phyloP scores from a whole-genome alignment of 2,329 filamentous ascomycete genomes.

The Colletotrichum theobromicola region DNA sequence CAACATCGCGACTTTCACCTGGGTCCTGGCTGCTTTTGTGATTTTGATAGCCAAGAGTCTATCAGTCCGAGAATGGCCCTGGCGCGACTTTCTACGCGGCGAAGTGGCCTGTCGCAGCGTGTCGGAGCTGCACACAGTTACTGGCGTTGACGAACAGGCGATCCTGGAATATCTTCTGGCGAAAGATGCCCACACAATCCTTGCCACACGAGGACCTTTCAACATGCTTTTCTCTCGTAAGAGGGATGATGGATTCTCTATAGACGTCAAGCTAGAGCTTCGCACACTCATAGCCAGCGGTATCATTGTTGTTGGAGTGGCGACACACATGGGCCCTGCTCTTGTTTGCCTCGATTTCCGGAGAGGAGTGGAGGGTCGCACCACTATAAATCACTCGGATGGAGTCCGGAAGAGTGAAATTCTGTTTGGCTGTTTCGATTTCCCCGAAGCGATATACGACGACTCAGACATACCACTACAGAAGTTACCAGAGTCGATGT shows the following conservation, averaged over 20 bases:
- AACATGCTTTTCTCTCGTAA: background rate
- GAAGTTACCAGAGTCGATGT: background rate
- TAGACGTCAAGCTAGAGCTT: background rate
- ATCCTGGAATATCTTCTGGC: conserved; percentile 29
- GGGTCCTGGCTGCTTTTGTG: conserved; percentile 29
- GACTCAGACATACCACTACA: no score
- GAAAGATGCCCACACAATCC: background rate
- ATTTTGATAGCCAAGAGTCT: conserved; percentile 29
- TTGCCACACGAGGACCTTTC: background rate
- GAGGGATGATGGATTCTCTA: background rate
- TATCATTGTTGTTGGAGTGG: background rate
- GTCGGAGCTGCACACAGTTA: conserved; percentile 26
- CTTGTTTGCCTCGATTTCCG: background rate
- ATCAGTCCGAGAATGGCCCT: conserved; percentile 29
- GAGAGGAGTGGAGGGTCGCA: background rate
- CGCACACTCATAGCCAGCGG: background rate
- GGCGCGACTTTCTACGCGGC: conserved; percentile 32
- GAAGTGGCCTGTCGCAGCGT: conserved; percentile 29
- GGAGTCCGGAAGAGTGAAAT: background rate
- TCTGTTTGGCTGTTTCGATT: background rate
- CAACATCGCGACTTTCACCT: conserved; percentile 30
- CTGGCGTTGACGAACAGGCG: conserved; percentile 26
- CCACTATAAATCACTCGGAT: background rate
- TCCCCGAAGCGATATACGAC: no score
- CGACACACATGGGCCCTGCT: background rate